Conservation (phyloP, 371 early-diverging fungal genomes). For the Furculomyces boomerangus region DNA sequence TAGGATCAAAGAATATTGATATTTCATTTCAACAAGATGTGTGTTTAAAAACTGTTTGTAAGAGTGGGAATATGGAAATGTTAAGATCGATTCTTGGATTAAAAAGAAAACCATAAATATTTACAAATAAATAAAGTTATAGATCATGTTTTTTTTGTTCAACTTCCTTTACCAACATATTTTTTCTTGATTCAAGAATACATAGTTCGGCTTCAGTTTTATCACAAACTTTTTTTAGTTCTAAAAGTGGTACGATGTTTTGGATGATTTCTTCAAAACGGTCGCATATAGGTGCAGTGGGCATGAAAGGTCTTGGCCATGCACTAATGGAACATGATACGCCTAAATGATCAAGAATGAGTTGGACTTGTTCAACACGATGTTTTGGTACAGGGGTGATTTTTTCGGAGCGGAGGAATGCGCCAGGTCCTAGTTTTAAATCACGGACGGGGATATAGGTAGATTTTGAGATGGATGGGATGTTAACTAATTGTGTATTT, state of each 20-base stretch:
- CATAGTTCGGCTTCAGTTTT: constrained; percentile 57
- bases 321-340: constrained; percentile 19
- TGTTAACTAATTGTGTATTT: background rate
- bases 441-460: constrained; percentile 19
- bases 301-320: constrained; percentile 55
- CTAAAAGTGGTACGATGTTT: constrained; percentile 50
- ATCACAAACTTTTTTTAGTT: constrained; percentile 62
- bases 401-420: constrained; percentile 51
- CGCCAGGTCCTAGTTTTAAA: constrained; percentile 53
- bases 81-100: too few relatives aligned
- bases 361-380: constrained; percentile 38
- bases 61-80: too few relatives aligned
- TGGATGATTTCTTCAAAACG: constrained; percentile 52
- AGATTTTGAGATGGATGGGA: background rate
- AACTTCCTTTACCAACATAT: constrained; percentile 15
- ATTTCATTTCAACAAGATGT: too few relatives aligned
- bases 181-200: constrained; percentile 30
- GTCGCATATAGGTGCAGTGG: constrained; percentile 49
- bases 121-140: too few relatives aligned
- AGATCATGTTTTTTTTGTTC: too few relatives aligned
- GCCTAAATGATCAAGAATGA: constrained; percentile 46
- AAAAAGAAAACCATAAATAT: too few relatives aligned
- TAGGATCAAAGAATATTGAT: too few relatives aligned
- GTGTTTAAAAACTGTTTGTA: too few relatives aligned
- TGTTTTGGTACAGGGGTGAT: constrained; percentile 42